Base-by-base conservation (phyloP, 2,329 filamentous ascomycete genomes). In the Chrysosporium keratinophilum region DNA sequence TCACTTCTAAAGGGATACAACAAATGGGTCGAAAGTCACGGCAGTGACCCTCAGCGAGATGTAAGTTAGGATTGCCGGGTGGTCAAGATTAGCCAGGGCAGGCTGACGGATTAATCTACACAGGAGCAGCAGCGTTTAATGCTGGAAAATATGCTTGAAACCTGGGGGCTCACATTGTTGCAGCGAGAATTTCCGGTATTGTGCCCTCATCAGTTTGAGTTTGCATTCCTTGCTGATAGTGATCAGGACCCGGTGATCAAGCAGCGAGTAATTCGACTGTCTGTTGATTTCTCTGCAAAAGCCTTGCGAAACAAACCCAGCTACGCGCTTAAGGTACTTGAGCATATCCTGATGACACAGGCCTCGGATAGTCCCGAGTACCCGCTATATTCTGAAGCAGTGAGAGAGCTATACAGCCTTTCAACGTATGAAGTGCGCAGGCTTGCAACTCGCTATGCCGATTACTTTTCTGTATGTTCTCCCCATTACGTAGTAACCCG, bases 401-500 rank as follows among this genome's bases (percentile, higher is more conserved):
- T 96, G 35, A 93, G 90, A 64, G 88, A 94, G 55, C 77, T 98
- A 14, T 89, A 96, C 65, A 81, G 80, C 2, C 81, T 94, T 63
- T 87, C 88, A 62, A 88, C 89, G 69, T 78, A 88, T 54, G 91
- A 98, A 68, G 76, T 97, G 56, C 89, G 95, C 63, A 81, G 90
- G 54, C 76, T 98, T 40, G 91, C 91, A 5, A 83, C 87, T 57
- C 88, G 89, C 62, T 95, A 96, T 78, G 85, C 93, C 0, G 87
- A 97, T 66, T 85, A 95, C 65, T 82, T 98, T 57, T 77, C 93
- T 62, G 80, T 85, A 71, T 71, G 76, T 56, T 20, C 45, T 42
- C 47, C n/a, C n/a, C 33, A 17, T n/a, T 15, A 45, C 33, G 2
- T 12, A 15, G 4, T 43, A 10, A 33, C 19, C 2, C 3, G 14